Conservation (phyloP, 805 yeast species). For the Scheffersomyces spartinae region DNA sequence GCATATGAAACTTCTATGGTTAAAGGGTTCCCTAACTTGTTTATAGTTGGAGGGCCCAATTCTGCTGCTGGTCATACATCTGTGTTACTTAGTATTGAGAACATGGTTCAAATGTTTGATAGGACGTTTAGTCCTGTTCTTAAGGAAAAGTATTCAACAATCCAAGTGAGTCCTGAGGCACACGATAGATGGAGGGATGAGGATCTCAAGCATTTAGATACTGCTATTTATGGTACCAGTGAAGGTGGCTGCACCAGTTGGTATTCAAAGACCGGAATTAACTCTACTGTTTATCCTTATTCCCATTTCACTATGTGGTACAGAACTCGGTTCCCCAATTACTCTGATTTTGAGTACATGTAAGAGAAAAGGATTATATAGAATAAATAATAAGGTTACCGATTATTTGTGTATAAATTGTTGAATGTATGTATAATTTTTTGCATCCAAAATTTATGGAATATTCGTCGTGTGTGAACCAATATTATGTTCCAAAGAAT, state of each 20-base stretch:
- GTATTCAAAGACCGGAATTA: slow-evolving; percentile 18
- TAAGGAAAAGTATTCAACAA: slow-evolving; percentile 14
- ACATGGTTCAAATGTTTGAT: slow-evolving; percentile 13
- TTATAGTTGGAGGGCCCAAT: slow-evolving; percentile 28
- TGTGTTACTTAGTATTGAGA: slow-evolving; percentile 27
- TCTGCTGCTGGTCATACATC: slow-evolving; percentile 32
- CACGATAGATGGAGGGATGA: slow-evolving; percentile 22
- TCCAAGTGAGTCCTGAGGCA: slow-evolving; percentile 18
- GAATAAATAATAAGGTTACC: too few relatives aligned
- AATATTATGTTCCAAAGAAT: too few relatives aligned
- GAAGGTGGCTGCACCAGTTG: slow-evolving; percentile 33
- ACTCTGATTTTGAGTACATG: slow-evolving; percentile 14
- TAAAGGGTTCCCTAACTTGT: slow-evolving; percentile 23
- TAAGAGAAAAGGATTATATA: too few relatives aligned
- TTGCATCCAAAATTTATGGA: too few relatives aligned
- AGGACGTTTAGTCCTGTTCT: slow-evolving; percentile 15
- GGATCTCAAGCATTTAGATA: slow-evolving; percentile 14
- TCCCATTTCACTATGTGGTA: slow-evolving; percentile 22
- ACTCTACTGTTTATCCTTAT: slow-evolving; percentile 25
- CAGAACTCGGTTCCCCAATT: slow-evolving; percentile 14
- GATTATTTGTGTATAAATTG: too few relatives aligned
- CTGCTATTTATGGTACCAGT: slow-evolving; percentile 22
- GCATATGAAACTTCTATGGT: slow-evolving; percentile 25
- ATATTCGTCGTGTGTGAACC: too few relatives aligned
- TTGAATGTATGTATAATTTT: too few relatives aligned